Percentiles rank a stretch among this genome's conserved stretches.
Evolutionary conservation across 208 protist species (phyloP).

Genomic region (Acanthamoeba lenticulata): DNA sequence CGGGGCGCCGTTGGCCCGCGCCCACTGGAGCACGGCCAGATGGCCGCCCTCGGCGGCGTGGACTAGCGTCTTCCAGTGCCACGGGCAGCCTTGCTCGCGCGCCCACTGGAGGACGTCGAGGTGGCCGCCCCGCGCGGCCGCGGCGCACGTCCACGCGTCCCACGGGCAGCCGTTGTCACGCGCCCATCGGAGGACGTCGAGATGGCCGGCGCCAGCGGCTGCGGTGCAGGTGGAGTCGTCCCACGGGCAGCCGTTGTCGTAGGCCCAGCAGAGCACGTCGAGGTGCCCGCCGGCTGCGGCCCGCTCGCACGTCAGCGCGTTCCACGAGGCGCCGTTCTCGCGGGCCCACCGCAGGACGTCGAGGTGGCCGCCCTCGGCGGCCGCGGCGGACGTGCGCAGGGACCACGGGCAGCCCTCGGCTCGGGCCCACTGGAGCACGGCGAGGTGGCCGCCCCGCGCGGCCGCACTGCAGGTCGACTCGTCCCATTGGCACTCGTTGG

Average conservation of each 20-base stretch:
- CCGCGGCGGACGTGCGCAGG: not conserved
- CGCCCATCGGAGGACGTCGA: not conserved
- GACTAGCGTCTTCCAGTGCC: too few species aligned
- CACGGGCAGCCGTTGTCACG: conserved; percentile 6
- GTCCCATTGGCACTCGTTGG: not conserved
- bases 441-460: not conserved
- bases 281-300: not conserved
- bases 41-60: too few species aligned
- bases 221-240: not conserved
- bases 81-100: too few species aligned
- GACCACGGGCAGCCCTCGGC: not conserved
- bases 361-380: not conserved
- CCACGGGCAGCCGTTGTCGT: not conserved
- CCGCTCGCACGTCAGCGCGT: not conserved
- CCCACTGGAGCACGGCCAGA: too few species aligned
- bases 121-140: not conserved
- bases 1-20: too few species aligned
- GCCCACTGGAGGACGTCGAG: conserved; percentile 6
- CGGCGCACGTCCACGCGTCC: not conserved
- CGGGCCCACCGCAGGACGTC: not conserved
- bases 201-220: not conserved
- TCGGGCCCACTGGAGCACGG: not conserved
- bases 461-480: not conserved
- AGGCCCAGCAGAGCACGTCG: not conserved
- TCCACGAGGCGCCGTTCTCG: not conserved